A percentile compares a stretch with the other conserved stretches of the same genome.
Conservation (phyloP, 768 basidiomycete species). For the Lactarius quietus region DNA sequence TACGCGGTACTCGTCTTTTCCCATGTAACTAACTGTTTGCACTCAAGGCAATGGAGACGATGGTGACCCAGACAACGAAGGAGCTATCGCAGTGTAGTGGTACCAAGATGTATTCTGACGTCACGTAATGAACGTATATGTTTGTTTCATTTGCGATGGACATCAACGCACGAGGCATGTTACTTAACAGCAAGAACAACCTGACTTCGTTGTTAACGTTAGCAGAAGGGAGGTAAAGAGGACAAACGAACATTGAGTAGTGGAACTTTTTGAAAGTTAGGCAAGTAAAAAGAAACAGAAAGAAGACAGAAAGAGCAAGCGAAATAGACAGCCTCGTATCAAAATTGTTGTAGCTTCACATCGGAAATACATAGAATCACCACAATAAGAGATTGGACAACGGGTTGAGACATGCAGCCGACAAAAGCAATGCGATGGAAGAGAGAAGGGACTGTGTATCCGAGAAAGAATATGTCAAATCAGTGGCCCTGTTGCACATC, state of each 20-base stretch:
- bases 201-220: conserved; percentile 18
- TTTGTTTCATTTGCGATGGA: neutral
- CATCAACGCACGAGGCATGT: neutral
- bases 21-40: neutral
- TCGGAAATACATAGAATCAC: conserved; percentile 14
- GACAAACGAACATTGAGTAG: conserved; percentile 9
- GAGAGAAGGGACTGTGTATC: conserved; percentile 1
- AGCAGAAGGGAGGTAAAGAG: conserved; percentile 3
- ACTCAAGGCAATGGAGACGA: conserved; percentile 19
- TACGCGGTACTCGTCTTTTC: neutral
- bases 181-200: conserved; percentile 8
- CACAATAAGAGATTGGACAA: conserved; percentile 17
- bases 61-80: conserved; percentile 17
- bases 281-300: conserved; percentile 37
- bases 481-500: conserved; percentile 40
- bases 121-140: neutral
- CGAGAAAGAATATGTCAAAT: conserved; percentile 14
- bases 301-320: conserved; percentile 10
- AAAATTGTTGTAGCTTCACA: conserved; percentile 4
- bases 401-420: conserved; percentile 10
- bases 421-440: conserved; percentile 9
- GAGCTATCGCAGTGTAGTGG: conserved; percentile 6
- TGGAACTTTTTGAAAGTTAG: conserved; percentile 18
- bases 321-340: conserved; percentile 16
- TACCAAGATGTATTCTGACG: neutral